Evolutionary conservation across 2,329 filamentous ascomycete genomes (phyloP), one percentile per base, ranked within the genome.

Genomic region (Nemania sp.): DNA sequence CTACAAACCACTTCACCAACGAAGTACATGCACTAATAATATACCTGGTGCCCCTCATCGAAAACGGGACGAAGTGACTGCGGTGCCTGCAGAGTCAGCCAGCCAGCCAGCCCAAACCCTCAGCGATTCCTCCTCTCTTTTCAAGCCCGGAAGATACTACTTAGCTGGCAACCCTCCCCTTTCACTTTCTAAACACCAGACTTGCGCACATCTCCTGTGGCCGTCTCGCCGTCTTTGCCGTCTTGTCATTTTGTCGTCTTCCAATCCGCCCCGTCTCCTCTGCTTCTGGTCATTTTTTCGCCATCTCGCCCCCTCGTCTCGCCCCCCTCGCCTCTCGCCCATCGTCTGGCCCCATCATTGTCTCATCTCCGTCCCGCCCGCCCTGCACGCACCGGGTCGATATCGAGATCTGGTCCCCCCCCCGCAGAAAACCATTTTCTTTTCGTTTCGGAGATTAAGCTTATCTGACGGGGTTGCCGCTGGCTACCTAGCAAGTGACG

Each of bases 401-500:
- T 32, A 49, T 21, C 37, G 39, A 50, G 20, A 40, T 49, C 40
- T 32, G n/a, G 32, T 40, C 51, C 32, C 25, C 35, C 48, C 18
- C 47, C 40, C 34, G 4, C 25, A 7, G 4, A 29, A 7, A 29
- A 21, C 40, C 11, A 21, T 37, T 25, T 15, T 48, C 34, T 25
- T 37, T 37, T 45, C 25, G n/a, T 17, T 21, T 29, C 47, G 39
- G 56, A 46, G 46, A 52, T 17, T 49, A 13, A 49, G 15, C 32
- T 49, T 21, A 60, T 62, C 54, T 25, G 54, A 54, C 53, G 46
- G 51, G 42, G 43, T 55, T 51, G 52, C 54, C 43, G 60, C 60
- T 57, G 48, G 54, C 15, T 39, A n/a, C 11, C 51, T 46, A 46
- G 50, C 57, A 63, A 53, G 49, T 60, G 57, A 65, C 57, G 51